Evolutionary conservation across 2,329 filamentous ascomycete genomes (phyloP), one percentile per base, ranked within the genome.

Genomic region (Coleophoma cylindrospora): DNA sequence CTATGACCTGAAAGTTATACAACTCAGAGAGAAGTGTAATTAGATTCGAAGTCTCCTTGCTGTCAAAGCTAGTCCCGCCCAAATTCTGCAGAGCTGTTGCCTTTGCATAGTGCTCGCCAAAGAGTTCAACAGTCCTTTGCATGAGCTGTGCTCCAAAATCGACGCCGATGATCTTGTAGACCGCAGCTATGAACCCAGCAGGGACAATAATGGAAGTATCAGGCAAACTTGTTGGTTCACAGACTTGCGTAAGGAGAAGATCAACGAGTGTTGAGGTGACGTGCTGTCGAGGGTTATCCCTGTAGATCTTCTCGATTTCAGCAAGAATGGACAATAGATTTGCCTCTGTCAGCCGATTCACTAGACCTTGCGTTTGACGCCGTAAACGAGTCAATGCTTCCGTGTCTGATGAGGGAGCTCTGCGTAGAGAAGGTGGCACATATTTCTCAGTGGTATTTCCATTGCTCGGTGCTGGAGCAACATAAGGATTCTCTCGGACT

Each of bases 131-230:
- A 7, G 92, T 74, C 34, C 83, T 81, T 56, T 95, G 89, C 9
- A 96, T 73, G 21, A 96, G 75, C 61, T 95, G 86, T 1, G 91
- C 92, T 3, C 90, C 92, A 68, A 97, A 91, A 61, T 95, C 92
- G 13, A 85, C 86, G 6, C 94, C 94, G 41, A 94, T 78, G 7
- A 94, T 77, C 64, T 89, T 95, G 71, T 96, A 96, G 1, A 95
- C 69, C 0, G 91, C 90, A 5, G 92, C 84, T 34, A 92, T 83
- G 64, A 97, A 97, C 4, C 91, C 92, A 36, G 91, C 91, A 50
- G 91, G 87, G 11, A 97, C 79, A 47, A 96, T 90, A 49, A 96
- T 81, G 59, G 96, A 95, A 0, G 91, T 94, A 59, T 96, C 92
- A 5, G 87, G 84, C 2, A 96, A 74, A 40, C 76, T 83, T 21